Base-by-base conservation (phyloP, 2,329 filamentous ascomycete genomes). In the Sarocladium brachiariae region DNA sequence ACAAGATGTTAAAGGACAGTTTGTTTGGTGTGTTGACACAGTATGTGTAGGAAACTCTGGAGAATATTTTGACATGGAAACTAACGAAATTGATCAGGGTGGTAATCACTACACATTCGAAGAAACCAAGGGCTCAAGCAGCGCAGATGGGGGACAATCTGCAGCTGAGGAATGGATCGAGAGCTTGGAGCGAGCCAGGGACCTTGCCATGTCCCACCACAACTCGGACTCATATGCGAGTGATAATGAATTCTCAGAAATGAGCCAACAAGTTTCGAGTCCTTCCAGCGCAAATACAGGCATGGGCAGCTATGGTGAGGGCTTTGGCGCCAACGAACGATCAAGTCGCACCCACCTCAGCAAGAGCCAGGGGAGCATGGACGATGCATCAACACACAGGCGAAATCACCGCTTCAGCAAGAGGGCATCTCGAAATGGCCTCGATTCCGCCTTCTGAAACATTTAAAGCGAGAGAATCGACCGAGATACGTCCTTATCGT, bases 21-120 rank as follows among this genome's bases (percentile, higher is more conserved):
- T 84, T 24, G 84, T 87, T 53, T 97, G 90, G 89, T 86, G 86
- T 67, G 85, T 97, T 49, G 90, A 97, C 72, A 95, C 89, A 58
- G 93, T 97, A 83, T 76, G 90, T 78, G 4, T 18, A 27, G 35
- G 21, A 11, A 9, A 18, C 30, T n/a, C 2, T 48, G 16, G n/a
- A 30, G 13, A 11, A n/a, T 23, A 27, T 18, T 11, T 19, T 27
- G 13, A 23, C 10, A 25, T n/a, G n/a, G n/a, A n/a, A n/a, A 30
- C 18, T 39, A 41, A 31, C 56, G n/a, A 65, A 65, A 57, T 49
- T 31, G 51, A 52, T 53, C n/a, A 96, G 92, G 82, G 82, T 57
- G 91, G 95, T 52, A 87, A 91, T 62, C 91, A 95, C 60, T 93
- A 88, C 64, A 87, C 87, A 13, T 99, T 99, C 61, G 93, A 99